Evolutionary conservation across 1,284 basidiomycete species (phyloP).

Genomic region (Malassezia sp.): DNA sequence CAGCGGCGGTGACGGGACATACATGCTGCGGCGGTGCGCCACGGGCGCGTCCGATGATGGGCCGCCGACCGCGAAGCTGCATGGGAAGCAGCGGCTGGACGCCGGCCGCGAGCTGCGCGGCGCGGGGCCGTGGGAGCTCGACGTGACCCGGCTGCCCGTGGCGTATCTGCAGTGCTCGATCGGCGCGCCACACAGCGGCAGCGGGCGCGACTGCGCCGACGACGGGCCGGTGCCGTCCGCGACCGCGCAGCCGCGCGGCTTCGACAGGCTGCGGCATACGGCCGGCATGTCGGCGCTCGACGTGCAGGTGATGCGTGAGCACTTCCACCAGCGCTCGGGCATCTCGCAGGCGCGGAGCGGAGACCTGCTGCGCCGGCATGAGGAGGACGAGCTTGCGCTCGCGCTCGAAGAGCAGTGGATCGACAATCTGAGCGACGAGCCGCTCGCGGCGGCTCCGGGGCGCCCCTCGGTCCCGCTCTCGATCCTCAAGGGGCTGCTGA

Average conservation of each 20-base stretch:
- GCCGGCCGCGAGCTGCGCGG: no score
- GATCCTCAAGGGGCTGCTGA: conserved; percentile 11
- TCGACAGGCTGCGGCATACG: conserved; percentile 18
- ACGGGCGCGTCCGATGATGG: no score
- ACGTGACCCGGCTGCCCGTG: conserved; percentile 7
- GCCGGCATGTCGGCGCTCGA: conserved; percentile 18
- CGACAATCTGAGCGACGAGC: conserved; percentile 14
- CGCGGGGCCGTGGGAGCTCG: no score
- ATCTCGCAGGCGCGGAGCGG: conserved; percentile 6
- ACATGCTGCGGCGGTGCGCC: background rate
- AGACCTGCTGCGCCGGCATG: conserved; percentile 14
- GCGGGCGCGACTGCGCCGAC: background rate
- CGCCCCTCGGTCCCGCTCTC: background rate
- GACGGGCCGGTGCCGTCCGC: background rate
- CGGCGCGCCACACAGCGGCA: background rate
- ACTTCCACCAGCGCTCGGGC: conserved; percentile 14
- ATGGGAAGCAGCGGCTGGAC: conserved; percentile 10
- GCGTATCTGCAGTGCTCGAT: conserved; percentile 14
- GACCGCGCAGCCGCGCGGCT: conserved; percentile 14
- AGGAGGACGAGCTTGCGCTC: conserved; percentile 17
- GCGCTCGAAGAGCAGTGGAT: conserved; percentile 23
- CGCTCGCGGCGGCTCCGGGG: background rate
- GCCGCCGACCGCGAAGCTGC: background rate
- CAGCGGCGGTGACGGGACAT: background rate
- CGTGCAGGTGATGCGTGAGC: conserved; percentile 18